Conservation (phyloP, 257 asterid genomes). For the Solanum chilense region DNA sequence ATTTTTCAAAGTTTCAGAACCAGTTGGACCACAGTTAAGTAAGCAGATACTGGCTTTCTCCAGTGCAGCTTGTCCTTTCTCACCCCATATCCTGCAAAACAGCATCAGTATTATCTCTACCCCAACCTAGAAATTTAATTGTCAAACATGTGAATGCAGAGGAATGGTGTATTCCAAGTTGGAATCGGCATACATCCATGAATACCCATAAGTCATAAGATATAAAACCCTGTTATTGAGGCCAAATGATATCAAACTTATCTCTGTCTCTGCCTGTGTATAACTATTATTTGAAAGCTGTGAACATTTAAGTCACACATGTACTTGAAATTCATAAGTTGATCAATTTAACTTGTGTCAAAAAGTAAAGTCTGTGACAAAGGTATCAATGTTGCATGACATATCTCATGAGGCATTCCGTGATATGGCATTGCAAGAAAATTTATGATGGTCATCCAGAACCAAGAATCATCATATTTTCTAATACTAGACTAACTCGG, state of each 20-base stretch:
- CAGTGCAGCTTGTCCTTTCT: slow-evolving; percentile 93
- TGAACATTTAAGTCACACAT: neutral
- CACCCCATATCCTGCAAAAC: slow-evolving; percentile 93
- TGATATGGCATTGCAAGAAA: neutral
- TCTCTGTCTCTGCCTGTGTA: neutral
- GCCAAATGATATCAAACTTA: neutral
- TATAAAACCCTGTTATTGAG: neutral
- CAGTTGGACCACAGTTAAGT: slow-evolving; percentile 96
- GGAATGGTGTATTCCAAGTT: neutral
- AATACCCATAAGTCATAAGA: neutral
- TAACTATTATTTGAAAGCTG: neutral
- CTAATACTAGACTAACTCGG: neutral
- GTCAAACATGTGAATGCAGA: neutral
- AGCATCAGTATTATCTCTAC: neutral
- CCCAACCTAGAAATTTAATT: neutral
- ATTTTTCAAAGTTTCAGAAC: slow-evolving; percentile 88
- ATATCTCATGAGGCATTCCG: neutral
- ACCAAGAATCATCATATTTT: neutral
- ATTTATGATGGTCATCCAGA: neutral
- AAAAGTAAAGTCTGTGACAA: neutral
- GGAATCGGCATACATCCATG: neutral
- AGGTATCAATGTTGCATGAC: neutral
- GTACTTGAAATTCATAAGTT: neutral
- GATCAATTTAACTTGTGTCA: neutral
- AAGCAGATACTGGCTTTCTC: slow-evolving; percentile 93